These are phyloP conservation scores for Globisporangium rhizosaccharum DNA, from an alignment of 352 stramenopile genomes.

Conservation along the genomic window DNA sequence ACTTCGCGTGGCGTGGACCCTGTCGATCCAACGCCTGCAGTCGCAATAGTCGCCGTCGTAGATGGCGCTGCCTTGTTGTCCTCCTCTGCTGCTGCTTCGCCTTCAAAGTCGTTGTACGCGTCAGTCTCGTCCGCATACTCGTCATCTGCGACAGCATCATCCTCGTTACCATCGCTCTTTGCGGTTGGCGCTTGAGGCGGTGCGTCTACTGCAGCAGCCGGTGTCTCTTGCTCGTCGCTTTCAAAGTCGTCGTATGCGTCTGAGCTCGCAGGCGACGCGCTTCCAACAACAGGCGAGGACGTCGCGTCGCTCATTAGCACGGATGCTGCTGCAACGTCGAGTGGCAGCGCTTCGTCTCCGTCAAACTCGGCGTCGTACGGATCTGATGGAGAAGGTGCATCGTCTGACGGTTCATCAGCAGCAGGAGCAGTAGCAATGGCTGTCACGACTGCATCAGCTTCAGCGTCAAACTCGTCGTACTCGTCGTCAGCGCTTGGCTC, in stretches of 20 bases:
- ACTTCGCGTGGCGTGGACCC: conserved; percentile 21
- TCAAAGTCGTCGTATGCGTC: conserved; percentile 13
- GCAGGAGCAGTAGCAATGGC: neutral
- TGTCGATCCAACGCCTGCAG: conserved; percentile 4
- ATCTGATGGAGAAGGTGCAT: too few species aligned
- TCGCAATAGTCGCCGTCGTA: conserved; percentile 2
- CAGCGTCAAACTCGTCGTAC: conserved; percentile 10
- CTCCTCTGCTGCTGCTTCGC: conserved; percentile 5
- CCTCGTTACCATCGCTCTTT: too few species aligned
- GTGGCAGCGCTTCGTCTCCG: too few species aligned
- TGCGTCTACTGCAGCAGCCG: neutral
- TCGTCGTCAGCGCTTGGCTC: neutral
- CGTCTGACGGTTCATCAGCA: too few species aligned
- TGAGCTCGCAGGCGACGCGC: neutral
- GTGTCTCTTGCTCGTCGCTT: neutral
- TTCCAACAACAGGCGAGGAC: neutral
- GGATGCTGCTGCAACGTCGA: neutral
- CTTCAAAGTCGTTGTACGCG: conserved; percentile 46
- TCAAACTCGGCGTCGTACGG: too few species aligned
- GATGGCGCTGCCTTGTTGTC: neutral
- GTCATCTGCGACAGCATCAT: conserved; percentile 6
- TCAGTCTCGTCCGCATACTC: conserved; percentile 32
- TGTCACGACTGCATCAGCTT: conserved; percentile 1
- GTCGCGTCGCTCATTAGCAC: neutral
- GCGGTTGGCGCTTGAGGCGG: neutral